These are phyloP conservation scores for Backusella psychrophila DNA, from an alignment of 192 early-diverging fungal genomes.

Conservation along the genomic window DNA sequence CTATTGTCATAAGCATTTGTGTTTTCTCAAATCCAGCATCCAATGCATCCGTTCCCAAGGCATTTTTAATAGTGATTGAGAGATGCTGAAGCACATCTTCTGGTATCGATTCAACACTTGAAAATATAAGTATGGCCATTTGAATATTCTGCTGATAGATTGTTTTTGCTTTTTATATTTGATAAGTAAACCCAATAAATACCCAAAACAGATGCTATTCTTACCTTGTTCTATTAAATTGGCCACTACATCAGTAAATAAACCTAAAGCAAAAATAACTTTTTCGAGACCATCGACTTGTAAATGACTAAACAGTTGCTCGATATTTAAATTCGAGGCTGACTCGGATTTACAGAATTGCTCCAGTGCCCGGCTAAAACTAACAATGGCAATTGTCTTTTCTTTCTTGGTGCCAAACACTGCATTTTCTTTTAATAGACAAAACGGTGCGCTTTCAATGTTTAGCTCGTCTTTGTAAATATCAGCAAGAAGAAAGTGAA, in stretches of 20 bases:
- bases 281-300: slow-evolving; percentile 15
- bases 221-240: slow-evolving; percentile 3
- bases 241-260: background rate
- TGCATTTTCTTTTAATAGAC: slow-evolving; percentile 18
- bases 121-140: slow-evolving; percentile 22
- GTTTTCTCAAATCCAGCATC: background rate
- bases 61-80: slow-evolving; percentile 47
- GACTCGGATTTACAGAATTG: slow-evolving; percentile 15
- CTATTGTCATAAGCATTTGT: background rate
- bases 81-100: slow-evolving; percentile 56
- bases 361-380: slow-evolving; percentile 2
- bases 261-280: background rate
- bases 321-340: background rate
- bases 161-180: slow-evolving; percentile 1
- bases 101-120: slow-evolving; percentile 44
- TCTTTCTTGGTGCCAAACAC: background rate
- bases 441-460: background rate
- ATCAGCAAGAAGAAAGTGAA: slow-evolving; percentile 33
- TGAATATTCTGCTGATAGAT: slow-evolving; percentile 13
- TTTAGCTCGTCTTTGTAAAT: background rate
- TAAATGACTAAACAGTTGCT: background rate
- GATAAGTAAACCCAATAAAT: background rate
- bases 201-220: background rate
- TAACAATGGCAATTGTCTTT: background rate
- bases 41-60: background rate